Evolutionary conservation across 345 rosid species (phyloP).

Genomic region (Turritis glabra): DNA sequence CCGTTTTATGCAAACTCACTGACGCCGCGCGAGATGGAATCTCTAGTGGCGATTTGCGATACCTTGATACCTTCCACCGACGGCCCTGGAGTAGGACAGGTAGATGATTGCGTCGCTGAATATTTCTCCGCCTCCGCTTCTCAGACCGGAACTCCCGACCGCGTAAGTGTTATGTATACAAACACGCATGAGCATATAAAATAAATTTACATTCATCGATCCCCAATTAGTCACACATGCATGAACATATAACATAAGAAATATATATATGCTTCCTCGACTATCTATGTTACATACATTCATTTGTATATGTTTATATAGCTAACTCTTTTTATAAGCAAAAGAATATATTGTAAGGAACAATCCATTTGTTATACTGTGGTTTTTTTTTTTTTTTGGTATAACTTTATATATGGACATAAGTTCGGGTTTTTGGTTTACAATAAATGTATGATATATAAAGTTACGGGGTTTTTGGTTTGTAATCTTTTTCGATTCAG

Average conservation of each 20-base stretch:
- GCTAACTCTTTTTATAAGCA: neutral
- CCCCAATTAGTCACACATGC: neutral
- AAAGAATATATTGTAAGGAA: neutral
- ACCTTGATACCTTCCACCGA: conserved; percentile 61
- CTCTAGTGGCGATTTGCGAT: conserved; percentile 69
- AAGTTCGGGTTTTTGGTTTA: neutral
- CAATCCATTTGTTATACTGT: neutral
- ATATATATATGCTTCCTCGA: too few species aligned
- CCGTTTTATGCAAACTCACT: conserved; percentile 49
- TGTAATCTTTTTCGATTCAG: neutral
- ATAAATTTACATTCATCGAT: neutral
- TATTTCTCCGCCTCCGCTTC: conserved; percentile 67
- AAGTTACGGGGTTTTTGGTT: neutral
- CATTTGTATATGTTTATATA: too few species aligned
- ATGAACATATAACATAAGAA: neutral
- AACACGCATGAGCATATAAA: conserved; percentile 2
- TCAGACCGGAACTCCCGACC: conserved; percentile 66
- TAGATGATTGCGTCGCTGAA: conserved; percentile 30
- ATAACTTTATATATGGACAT: too few species aligned
- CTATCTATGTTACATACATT: too few species aligned
- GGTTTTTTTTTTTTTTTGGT: neutral
- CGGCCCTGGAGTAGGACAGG: conserved; percentile 13
- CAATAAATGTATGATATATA: neutral
- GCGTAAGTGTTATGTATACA: conserved; percentile 41
- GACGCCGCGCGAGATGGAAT: conserved; percentile 60